Evolutionary conservation across 2,329 filamentous ascomycete genomes (phyloP), one percentile per base, ranked within the genome.

Genomic region (Plenodomus lindquistii): DNA sequence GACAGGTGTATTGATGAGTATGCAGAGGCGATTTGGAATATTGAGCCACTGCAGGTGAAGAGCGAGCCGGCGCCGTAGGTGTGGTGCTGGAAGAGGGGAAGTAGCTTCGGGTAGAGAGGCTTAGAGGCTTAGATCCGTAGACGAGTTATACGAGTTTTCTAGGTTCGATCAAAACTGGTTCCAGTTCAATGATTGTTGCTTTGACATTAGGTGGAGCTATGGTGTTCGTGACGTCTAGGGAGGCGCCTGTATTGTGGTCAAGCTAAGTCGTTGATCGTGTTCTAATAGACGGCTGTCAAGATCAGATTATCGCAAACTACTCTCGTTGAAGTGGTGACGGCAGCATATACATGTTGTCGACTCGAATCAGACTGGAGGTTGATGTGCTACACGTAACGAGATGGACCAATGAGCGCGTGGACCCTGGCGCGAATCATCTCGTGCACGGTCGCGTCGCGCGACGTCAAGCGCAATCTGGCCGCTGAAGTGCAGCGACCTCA

Each of bases 1-100:
- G 93, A 97, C 73, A 84, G 93, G 34, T 96, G 93, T 76, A 97
- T 97, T 73, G 90, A 93, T 65, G 92, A 97, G 80, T 99, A 99
- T 75, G 94, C 94, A 0, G 93, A 99, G 73, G 86, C 82, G 56
- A 97, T 99, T 72, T 99, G 94, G 94, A 97, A 97, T 68, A 80
- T 96, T 34, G 93, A 97, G 79, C 92, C 93, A 21, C 72, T 94
- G 45, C 74, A 75, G 27, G 77, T 79, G 18, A 72, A 73, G 58
- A 52, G 52, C 13, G 56, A 65, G 42, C 54, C 58, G 47, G 56
- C 52, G 37, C 56, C 60, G 11, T 65, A 53, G 35, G 37, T 36
- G 19, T 19, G 38, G 18, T 29, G 24, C 29, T 35, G 22, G 40
- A 40, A 16, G 21, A 21, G 37, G 37, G 10, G 9, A 18, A 50